A percentile compares a stretch with the other conserved stretches of the same genome.
phyloP scores from a whole-genome alignment of 2,329 filamentous ascomycete species.

The Epichloe typhina region DNA sequence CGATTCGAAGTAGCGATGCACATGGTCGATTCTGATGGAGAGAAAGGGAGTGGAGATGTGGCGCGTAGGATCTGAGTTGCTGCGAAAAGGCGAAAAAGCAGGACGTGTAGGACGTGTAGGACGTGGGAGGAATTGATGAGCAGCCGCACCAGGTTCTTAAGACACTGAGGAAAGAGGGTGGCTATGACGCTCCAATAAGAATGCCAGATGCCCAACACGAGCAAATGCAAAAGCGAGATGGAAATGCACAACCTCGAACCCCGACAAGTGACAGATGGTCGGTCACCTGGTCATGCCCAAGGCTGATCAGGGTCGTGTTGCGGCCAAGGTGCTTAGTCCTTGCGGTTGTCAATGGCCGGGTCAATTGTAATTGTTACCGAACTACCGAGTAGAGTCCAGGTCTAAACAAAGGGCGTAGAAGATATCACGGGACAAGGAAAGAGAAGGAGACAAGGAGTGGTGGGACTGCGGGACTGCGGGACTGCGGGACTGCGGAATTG shows the following conservation, averaged over 20 bases:
- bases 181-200: neutral
- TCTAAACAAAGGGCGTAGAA: too few relatives aligned
- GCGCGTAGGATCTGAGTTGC: neutral
- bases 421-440: neutral
- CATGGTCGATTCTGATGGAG: slow-evolving; percentile 6
- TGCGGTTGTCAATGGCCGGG: too few relatives aligned
- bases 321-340: too few relatives aligned
- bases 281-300: neutral
- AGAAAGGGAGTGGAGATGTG: neutral
- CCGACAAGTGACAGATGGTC: neutral
- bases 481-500: neutral
- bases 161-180: neutral
- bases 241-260: neutral
- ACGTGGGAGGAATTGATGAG: neutral
- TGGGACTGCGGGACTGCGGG: neutral
- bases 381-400: too few relatives aligned
- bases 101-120: too few relatives aligned
- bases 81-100: neutral
- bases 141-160: neutral
- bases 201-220: neutral
- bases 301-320: neutral
- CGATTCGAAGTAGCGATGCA: slow-evolving; percentile 7
- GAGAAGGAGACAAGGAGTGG: neutral
- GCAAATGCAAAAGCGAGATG: neutral
- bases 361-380: too few relatives aligned